These are phyloP conservation scores for Lipomyces sp. DNA, from an alignment of 805 yeast species.

Conservation along the genomic window DNA sequence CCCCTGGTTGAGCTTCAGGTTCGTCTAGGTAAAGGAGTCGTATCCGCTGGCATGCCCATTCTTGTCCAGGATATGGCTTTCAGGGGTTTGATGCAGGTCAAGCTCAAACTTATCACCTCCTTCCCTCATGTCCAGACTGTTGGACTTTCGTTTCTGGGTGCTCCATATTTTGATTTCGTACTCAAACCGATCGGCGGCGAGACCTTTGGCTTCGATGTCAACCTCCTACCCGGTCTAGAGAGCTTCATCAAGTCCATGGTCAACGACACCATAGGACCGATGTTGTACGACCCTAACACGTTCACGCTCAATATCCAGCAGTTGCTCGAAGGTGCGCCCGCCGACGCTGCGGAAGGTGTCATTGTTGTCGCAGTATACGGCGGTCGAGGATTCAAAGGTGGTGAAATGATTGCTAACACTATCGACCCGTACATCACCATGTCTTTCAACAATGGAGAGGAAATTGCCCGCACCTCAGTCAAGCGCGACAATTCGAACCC, in stretches of 20 bases:
- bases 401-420: slow-evolving; percentile 72
- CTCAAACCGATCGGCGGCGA: slow-evolving; percentile 81
- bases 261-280: slow-evolving; percentile 83
- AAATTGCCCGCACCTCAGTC: slow-evolving; percentile 69
- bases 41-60: slow-evolving; percentile 69
- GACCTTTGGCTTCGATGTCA: slow-evolving; percentile 83
- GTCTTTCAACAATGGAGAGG: slow-evolving; percentile 49
- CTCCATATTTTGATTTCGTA: slow-evolving; percentile 87
- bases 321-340: slow-evolving; percentile 78
- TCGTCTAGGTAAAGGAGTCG: slow-evolving; percentile 74
- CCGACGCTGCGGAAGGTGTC: slow-evolving; percentile 85
- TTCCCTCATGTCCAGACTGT: slow-evolving; percentile 95
- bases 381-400: slow-evolving; percentile 72
- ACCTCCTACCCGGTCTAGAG: slow-evolving; percentile 84
- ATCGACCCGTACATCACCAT: slow-evolving; percentile 87
- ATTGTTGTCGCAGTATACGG: slow-evolving; percentile 67
- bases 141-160: slow-evolving; percentile 79
- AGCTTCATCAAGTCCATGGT: slow-evolving; percentile 84
- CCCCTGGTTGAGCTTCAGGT: slow-evolving; percentile 79
- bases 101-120: slow-evolving; percentile 85
- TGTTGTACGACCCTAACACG: slow-evolving; percentile 86
- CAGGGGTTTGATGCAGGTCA: slow-evolving; percentile 71
- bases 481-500: slow-evolving; percentile 73
- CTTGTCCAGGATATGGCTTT: slow-evolving; percentile 80
- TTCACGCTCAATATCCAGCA: slow-evolving; percentile 93